Evolutionary conservation across 352 stramenopile species (phyloP).

Genomic region (Pythium grandisporangium): DNA sequence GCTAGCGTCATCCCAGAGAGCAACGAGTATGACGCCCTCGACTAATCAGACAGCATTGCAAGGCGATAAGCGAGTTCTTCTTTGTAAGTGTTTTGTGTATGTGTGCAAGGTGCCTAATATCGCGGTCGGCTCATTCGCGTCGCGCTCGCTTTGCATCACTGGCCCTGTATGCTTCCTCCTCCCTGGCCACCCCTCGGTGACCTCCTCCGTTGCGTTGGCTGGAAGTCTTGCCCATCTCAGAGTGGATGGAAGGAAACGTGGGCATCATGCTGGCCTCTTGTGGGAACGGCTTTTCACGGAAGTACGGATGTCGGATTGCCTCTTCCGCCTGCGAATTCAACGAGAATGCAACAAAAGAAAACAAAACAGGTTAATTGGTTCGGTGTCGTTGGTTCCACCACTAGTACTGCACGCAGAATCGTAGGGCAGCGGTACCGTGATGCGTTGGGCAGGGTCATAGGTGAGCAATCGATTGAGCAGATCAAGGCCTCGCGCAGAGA

Average conservation of each 20-base stretch:
- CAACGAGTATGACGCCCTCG: slow-evolving; percentile 18
- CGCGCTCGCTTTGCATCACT: background rate
- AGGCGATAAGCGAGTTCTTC: no score
- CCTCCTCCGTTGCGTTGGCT: no score
- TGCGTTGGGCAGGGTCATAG: slow-evolving; percentile 37
- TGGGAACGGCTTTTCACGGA: slow-evolving; percentile 51
- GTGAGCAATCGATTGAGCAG: slow-evolving; percentile 36
- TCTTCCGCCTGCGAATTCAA: slow-evolving; percentile 19
- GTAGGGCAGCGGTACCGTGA: slow-evolving; percentile 47
- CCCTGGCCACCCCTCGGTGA: no score
- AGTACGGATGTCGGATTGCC: slow-evolving; percentile 46
- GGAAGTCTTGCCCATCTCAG: no score
- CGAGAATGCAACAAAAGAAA: background rate
- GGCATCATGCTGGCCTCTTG: slow-evolving; percentile 54
- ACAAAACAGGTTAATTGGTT: background rate
- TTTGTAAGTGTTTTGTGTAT: no score
- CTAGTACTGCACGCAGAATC: no score
- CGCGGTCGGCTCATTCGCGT: background rate
- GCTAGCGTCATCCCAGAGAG: no score
- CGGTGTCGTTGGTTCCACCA: no score
- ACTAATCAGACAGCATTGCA: no score
- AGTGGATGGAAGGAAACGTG: slow-evolving; percentile 48
- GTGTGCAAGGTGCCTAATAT: no score
- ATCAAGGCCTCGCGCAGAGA: slow-evolving; percentile 35
- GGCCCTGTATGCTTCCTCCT: slow-evolving; percentile 7